phyloP scores from a whole-genome alignment of 169 alveolate species.

The Babesia gibsoni region DNA sequence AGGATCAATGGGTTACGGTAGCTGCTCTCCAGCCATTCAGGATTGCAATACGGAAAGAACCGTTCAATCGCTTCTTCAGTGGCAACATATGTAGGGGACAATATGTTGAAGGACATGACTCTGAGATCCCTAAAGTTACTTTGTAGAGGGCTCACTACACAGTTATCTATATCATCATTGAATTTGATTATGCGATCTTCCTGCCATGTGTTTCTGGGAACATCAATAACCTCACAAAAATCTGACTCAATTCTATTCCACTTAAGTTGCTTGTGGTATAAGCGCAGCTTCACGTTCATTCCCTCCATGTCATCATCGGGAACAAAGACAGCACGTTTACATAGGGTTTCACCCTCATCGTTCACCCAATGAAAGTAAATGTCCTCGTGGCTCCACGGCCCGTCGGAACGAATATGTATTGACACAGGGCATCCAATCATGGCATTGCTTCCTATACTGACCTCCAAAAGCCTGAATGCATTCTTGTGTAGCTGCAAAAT shows the following conservation, averaged over 20 bases:
- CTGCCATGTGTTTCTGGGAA: constrained; percentile 52
- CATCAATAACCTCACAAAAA: constrained; percentile 3
- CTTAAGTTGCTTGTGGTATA: constrained; percentile 21
- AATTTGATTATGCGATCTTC: constrained; percentile 24
- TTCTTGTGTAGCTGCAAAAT: constrained; percentile 30
- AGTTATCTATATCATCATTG: constrained; percentile 3
- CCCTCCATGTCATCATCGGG: constrained; percentile 18
- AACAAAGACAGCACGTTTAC: constrained; percentile 10
- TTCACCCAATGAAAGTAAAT: constrained; percentile 48
- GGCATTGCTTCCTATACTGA: constrained; percentile 9
- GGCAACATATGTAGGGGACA: constrained; percentile 59
- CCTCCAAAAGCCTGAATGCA: constrained; percentile 20
- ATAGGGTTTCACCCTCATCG: constrained; percentile 7
- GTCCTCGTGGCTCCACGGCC: constrained; percentile 1
- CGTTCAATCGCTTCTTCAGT: constrained; percentile 43
- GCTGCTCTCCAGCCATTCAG: constrained; percentile 40
- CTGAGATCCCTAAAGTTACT: constrained; percentile 15
- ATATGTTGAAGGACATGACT: constrained; percentile 56
- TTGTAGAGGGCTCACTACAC: constrained; percentile 4
- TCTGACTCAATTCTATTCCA: constrained; percentile 43
- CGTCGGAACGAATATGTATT: constrained; percentile 15
- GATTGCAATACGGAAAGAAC: constrained; percentile 63
- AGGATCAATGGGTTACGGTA: constrained; percentile 54
- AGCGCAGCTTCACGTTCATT: constrained; percentile 22
- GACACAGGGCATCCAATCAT: constrained; percentile 58